Evolutionary conservation across 2,329 filamentous ascomycete genomes (phyloP).

Genomic region (Ascochyta viciae-villosae): DNA sequence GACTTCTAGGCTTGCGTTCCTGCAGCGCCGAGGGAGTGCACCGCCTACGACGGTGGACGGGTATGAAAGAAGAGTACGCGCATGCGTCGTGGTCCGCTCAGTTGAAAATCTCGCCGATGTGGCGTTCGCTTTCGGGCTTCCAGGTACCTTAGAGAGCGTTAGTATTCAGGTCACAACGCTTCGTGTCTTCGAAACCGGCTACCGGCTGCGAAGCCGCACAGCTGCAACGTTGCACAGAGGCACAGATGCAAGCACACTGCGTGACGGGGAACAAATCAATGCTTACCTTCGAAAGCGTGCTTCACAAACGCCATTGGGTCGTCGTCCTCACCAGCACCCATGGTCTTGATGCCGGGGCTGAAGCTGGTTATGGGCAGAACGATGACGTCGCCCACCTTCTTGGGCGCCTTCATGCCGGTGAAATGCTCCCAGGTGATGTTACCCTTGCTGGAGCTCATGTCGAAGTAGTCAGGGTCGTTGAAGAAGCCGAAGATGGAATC

Average conservation of each 20-base stretch:
- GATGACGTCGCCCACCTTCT: constrained; percentile 91
- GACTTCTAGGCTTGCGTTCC: not conserved
- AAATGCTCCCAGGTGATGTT: constrained; percentile 89
- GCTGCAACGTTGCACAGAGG: not conserved
- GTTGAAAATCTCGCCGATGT: constrained; percentile 44
- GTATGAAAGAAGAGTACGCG: not conserved
- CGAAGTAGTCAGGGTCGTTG: constrained; percentile 88
- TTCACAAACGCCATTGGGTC: constrained; percentile 98
- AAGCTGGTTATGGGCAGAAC: constrained; percentile 97
- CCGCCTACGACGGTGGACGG: not conserved
- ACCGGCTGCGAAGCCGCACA: not conserved
- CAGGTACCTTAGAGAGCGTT: constrained; percentile 41
- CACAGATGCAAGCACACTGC: constrained; percentile 8
- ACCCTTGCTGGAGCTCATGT: constrained; percentile 72
- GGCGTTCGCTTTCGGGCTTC: constrained; percentile 46
- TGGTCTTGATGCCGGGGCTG: constrained; percentile 91
- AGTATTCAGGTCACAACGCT: constrained; percentile 22
- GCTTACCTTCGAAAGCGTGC: constrained; percentile 91
- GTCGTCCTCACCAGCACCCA: constrained; percentile 86
- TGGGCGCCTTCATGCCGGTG: constrained; percentile 81
- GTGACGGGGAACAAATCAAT: not conserved
- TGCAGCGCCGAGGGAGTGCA: not conserved
- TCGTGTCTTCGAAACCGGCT: constrained; percentile 2
- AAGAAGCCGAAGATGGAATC: constrained; percentile 91
- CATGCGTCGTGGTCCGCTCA: constrained; percentile 19